A percentile compares a stretch with the other conserved stretches of the same genome.
phyloP scores from a whole-genome alignment of 169 alveolate species.

The Cryptosporidium tyzzeri region DNA sequence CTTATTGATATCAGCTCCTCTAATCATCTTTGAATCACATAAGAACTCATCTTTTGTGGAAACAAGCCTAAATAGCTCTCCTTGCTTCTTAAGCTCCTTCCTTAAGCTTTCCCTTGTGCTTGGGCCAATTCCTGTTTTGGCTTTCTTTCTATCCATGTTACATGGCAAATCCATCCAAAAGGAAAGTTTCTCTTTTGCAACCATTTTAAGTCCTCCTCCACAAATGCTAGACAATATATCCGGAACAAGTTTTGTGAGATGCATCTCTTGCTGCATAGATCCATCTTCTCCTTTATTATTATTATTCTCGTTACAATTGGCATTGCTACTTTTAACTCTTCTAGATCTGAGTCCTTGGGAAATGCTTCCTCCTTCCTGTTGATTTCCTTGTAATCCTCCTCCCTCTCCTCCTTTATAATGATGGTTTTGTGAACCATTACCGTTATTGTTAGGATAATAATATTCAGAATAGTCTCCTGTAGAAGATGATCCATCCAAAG shows the following conservation, averaged over 20 bases:
- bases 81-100: slow-evolving; percentile 66
- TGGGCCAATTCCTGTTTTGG: slow-evolving; percentile 71
- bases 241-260: slow-evolving; percentile 12
- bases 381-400: slow-evolving; percentile 3
- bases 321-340: not conserved
- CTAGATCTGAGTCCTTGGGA: slow-evolving; percentile 62
- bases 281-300: not conserved
- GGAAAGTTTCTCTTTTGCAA: slow-evolving; percentile 48
- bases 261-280: not conserved
- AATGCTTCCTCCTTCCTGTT: not conserved
- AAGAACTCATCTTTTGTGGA: slow-evolving; percentile 72
- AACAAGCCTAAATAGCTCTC: slow-evolving; percentile 62
- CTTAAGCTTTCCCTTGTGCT: slow-evolving; percentile 64
- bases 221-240: slow-evolving; percentile 14
- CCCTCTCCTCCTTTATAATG: not conserved
- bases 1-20: not conserved
- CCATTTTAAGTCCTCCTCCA: slow-evolving; percentile 53
- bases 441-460: not conserved
- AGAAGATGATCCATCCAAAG: slow-evolving; percentile 26
- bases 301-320: not conserved
- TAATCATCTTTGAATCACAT: slow-evolving; percentile 47
- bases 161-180: slow-evolving; percentile 74
- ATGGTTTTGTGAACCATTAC: not conserved
- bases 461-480: not conserved
- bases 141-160: slow-evolving; percentile 56